phyloP scores from a whole-genome alignment of 352 stramenopile species.

The Peronospora belbahrii region DNA sequence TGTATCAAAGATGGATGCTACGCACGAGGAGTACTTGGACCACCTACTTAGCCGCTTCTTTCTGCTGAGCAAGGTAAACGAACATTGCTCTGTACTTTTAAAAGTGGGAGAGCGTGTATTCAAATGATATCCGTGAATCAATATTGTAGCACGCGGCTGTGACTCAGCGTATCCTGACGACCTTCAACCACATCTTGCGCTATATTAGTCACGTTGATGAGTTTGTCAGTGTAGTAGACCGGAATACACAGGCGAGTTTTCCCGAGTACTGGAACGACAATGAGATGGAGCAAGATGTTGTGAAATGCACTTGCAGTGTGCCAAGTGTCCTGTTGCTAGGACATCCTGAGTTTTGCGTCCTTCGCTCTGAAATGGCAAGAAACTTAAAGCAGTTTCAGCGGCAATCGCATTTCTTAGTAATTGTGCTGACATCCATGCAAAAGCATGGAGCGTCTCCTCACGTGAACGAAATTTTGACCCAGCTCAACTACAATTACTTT shows the following conservation, averaged over 20 bases:
- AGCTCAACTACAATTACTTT: constrained; percentile 76
- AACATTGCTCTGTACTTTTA: neutral
- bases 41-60: constrained; percentile 63
- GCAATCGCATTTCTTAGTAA: constrained; percentile 58
- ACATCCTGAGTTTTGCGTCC: constrained; percentile 17
- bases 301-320: neutral
- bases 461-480: constrained; percentile 54
- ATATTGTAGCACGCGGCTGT: constrained; percentile 41
- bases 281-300: neutral
- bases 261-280: constrained; percentile 1
- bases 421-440: constrained; percentile 66
- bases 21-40: constrained; percentile 56
- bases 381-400: constrained; percentile 49
- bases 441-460: constrained; percentile 63
- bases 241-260: constrained; percentile 37
- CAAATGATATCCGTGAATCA: neutral
- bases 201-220: constrained; percentile 51
- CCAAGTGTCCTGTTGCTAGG: constrained; percentile 9
- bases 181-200: constrained; percentile 65
- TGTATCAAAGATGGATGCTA: constrained; percentile 40
- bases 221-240: constrained; percentile 39
- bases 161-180: constrained; percentile 61
- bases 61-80: constrained; percentile 53
- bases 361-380: constrained; percentile 32
- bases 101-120: neutral